Conservation (phyloP, 129 eudicot species). For the Artemisia annua region DNA sequence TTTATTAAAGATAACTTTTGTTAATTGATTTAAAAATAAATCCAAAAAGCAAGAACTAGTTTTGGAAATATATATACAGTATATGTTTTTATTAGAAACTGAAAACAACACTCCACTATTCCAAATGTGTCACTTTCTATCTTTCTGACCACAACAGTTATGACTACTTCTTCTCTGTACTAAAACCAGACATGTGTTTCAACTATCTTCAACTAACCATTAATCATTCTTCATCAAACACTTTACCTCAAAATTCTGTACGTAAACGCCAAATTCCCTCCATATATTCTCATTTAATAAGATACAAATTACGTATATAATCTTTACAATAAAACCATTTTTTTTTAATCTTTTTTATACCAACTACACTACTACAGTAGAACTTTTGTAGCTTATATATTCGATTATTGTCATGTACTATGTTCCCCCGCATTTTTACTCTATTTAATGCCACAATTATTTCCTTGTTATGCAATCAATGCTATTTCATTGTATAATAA, state of each 20-base stretch:
- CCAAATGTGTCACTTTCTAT: constrained; percentile 16
- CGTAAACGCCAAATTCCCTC: neutral
- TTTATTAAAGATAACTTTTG: too few species aligned
- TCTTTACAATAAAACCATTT: neutral
- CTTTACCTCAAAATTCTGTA: neutral
- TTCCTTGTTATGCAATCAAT: constrained; percentile 9
- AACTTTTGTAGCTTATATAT: neutral
- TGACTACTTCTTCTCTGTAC: constrained; percentile 16
- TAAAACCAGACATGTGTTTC: constrained; percentile 23
- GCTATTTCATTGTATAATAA: constrained; percentile 1
- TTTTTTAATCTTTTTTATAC: neutral
- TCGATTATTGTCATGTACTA: constrained; percentile 15
- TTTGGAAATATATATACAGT: too few species aligned
- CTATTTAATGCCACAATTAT: neutral
- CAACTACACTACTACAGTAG: too few species aligned
- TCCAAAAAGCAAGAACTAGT: too few species aligned
- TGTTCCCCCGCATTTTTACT: neutral
- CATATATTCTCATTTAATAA: neutral
- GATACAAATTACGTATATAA: neutral
- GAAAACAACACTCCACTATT: too few species aligned
- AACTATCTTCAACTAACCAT: constrained; percentile 7
- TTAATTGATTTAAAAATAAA: too few species aligned
- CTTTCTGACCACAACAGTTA: constrained; percentile 20
- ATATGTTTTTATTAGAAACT: too few species aligned
- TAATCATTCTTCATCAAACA: neutral